Evolutionary conservation across 2,329 filamentous ascomycete genomes (phyloP), one percentile per base, ranked within the genome.

Genomic region (Aspergillus fumigatus): DNA sequence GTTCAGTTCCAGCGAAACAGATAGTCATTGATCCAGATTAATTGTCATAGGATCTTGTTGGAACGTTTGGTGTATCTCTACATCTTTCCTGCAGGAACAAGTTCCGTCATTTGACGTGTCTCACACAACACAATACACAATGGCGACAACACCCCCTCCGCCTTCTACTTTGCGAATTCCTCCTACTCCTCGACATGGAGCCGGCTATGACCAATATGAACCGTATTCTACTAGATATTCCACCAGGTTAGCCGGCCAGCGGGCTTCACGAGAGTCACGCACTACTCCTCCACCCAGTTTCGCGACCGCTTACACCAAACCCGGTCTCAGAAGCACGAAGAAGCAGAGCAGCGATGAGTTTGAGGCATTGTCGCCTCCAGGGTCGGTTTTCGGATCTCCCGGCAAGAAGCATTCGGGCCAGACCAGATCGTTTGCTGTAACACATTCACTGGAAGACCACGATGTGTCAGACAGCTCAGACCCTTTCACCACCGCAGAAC

Each of bases 111-210:
- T 9, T 9, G 35, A 40, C 29, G 27, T 38, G 29, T 29, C n/a
- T 21, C 35, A 51, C 35, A 51, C 32, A 35, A 10, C 27, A 23
- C 25, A 29, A 55, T n/a, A 27, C 59, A 69, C 55, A 52, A 79
- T 78, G 75, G 72, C 76, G 52, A 72, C 76, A 40, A 79, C 77
- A 63, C 77, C 77, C 54, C 77, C 77, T n/a, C 69, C 72, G 38
- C 70, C 70, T 40, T 69, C 70, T 35, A 64, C 61, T 26, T 61
- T 76, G 53, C 66, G 72, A n/a, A 73, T 73, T 50, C 78, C 78
- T 48, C 67, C 70, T 45, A 77, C 77, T 57, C 78, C 78, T 51
- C 73, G 72, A 54, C 75, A 79, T 70, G 78, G 78, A 48, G 65
- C 76, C 56, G 71, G 69, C 55, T 77, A 79, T 62, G 75, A 79